A percentile compares a stretch with the other conserved stretches of the same genome.
These are phyloP conservation scores for Bombardia bombarda DNA, from an alignment of 495 filamentous ascomycete species.

Conservation along the genomic window DNA sequence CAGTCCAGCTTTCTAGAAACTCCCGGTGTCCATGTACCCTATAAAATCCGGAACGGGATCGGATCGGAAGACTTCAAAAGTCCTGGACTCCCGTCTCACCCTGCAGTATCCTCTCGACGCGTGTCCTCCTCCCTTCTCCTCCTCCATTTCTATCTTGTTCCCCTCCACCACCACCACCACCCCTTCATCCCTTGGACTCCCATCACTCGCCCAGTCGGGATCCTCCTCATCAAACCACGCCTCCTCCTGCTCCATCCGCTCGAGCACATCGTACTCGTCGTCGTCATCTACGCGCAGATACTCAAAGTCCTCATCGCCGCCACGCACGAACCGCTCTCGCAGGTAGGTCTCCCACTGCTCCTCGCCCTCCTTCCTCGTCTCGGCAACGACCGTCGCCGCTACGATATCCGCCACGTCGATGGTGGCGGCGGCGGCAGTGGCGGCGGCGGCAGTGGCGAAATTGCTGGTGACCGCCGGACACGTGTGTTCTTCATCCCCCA, in stretches of 20 bases:
- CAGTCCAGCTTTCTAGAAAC: background rate
- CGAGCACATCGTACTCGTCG: slow-evolving; percentile 61
- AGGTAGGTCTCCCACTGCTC: slow-evolving; percentile 62
- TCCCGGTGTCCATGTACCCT: background rate
- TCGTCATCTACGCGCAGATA: slow-evolving; percentile 60
- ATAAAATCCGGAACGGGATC: background rate
- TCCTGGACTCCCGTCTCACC: slow-evolving; percentile 81
- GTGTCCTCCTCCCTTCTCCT: slow-evolving; percentile 16
- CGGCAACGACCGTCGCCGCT: slow-evolving; percentile 37
- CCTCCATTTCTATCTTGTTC: slow-evolving; percentile 36
- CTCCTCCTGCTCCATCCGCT: slow-evolving; percentile 52
- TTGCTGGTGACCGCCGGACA: too few species aligned
- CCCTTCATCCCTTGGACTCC: slow-evolving; percentile 10
- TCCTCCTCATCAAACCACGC: slow-evolving; percentile 74
- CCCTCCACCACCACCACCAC: slow-evolving; percentile 33
- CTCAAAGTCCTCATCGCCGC: slow-evolving; percentile 69
- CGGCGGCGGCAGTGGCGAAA: too few species aligned
- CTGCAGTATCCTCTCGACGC: slow-evolving; percentile 26
- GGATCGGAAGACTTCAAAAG: slow-evolving; percentile 41
- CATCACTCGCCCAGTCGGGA: slow-evolving; percentile 50
- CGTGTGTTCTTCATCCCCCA: too few species aligned
- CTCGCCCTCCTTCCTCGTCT: slow-evolving; percentile 58
- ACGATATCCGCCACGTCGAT: slow-evolving; percentile 50
- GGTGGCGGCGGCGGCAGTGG: slow-evolving; percentile 24
- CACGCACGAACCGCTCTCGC: slow-evolving; percentile 59